These are phyloP conservation scores for Paralagenidium karlingii DNA, from an alignment of 352 stramenopile genomes.

Conservation along the genomic window DNA sequence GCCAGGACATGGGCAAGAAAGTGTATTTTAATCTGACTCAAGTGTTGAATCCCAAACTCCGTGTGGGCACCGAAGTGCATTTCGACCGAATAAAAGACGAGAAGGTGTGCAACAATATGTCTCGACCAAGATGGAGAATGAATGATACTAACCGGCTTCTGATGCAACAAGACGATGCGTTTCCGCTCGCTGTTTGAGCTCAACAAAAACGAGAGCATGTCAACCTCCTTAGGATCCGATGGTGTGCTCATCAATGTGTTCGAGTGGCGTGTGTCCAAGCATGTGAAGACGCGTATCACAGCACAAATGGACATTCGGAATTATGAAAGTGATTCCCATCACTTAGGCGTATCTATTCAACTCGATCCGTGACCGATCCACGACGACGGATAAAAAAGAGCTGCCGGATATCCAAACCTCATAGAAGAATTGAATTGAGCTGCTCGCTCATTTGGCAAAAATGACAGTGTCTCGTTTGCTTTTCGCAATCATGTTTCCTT, in stretches of 20 bases:
- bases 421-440: too few relatives aligned
- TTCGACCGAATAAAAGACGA: slow-evolving; percentile 62
- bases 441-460: slow-evolving; percentile 78
- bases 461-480: slow-evolving; percentile 82
- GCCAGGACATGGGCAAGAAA: slow-evolving; percentile 50
- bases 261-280: slow-evolving; percentile 58
- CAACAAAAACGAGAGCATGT: slow-evolving; percentile 27
- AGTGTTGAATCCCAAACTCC: slow-evolving; percentile 28
- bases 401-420: too few relatives aligned
- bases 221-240: slow-evolving; percentile 56
- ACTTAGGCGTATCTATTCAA: slow-evolving; percentile 75
- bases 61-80: slow-evolving; percentile 47
- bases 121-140: too few relatives aligned
- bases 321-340: slow-evolving; percentile 76
- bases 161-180: slow-evolving; percentile 36
- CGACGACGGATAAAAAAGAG: too few relatives aligned
- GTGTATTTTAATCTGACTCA: slow-evolving; percentile 52
- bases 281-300: slow-evolving; percentile 62
- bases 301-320: slow-evolving; percentile 73
- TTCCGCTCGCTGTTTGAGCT: slow-evolving; percentile 39
- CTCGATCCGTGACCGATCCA: too few relatives aligned
- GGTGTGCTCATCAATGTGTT: slow-evolving; percentile 62
- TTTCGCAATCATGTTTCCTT: slow-evolving; percentile 77
- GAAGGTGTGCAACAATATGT: too few relatives aligned
- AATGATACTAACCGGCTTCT: too few relatives aligned